phyloP scores from a whole-genome alignment of 257 asterid species.

The Rauvolfia tetraphylla region DNA sequence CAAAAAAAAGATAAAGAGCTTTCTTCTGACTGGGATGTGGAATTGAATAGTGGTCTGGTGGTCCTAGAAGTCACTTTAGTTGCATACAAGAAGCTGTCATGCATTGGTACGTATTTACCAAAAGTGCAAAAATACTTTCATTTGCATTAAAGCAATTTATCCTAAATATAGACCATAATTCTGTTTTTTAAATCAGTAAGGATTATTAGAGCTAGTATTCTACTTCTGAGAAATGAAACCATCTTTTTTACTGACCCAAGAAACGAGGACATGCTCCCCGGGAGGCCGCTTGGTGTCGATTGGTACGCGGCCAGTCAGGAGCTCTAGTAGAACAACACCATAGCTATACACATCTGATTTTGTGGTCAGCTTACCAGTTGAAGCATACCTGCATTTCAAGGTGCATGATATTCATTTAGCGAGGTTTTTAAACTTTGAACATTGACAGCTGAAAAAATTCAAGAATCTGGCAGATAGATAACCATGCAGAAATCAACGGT shows the following conservation, averaged over 20 bases:
- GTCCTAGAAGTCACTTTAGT: background rate
- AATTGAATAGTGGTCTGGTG: background rate
- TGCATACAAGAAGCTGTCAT: background rate
- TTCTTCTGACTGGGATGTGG: background rate
- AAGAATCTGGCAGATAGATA: background rate
- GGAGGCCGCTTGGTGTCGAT: constrained; percentile 60
- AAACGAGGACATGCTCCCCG: constrained; percentile 70
- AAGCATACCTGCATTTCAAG: constrained; percentile 56
- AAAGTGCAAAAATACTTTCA: background rate
- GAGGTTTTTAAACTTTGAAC: background rate
- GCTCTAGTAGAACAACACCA: constrained; percentile 74
- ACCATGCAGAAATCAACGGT: background rate
- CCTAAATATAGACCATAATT: background rate
- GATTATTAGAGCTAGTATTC: background rate
- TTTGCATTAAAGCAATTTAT: background rate
- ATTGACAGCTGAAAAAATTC: background rate
- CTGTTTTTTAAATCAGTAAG: background rate
- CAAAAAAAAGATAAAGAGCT: background rate
- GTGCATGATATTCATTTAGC: background rate
- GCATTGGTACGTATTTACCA: background rate
- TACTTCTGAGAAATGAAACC: background rate
- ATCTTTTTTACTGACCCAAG: constrained; percentile 48
- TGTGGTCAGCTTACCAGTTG: constrained; percentile 78
- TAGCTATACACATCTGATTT: constrained; percentile 83
- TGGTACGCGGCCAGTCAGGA: constrained; percentile 71